Evolutionary conservation across 1,284 basidiomycete species (phyloP).

Genomic region (Moesziomyces antarcticus): DNA sequence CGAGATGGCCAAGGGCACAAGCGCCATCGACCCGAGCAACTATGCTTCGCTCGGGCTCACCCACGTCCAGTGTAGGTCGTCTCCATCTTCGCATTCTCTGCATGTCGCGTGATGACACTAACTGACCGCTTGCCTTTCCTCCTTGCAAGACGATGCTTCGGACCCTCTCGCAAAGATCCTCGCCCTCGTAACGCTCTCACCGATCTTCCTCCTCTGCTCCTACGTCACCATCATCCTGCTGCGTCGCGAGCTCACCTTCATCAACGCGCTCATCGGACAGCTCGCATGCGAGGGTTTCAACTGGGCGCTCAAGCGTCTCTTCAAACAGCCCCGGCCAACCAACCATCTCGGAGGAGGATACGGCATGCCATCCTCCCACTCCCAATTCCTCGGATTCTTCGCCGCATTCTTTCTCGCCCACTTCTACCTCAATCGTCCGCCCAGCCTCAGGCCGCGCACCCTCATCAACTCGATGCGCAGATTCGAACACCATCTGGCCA

Average conservation of each 20-base stretch:
- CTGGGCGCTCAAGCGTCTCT: constrained; percentile 75
- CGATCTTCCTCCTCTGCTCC: constrained; percentile 69
- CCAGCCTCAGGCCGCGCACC: constrained; percentile 70
- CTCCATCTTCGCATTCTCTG: not conserved
- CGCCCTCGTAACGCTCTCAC: constrained; percentile 61
- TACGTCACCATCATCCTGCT: constrained; percentile 81
- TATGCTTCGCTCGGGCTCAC: constrained; percentile 60
- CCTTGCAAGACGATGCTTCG: constrained; percentile 35
- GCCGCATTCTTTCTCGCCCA: constrained; percentile 80
- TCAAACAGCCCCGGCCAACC: constrained; percentile 79
- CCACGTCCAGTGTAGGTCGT: constrained; percentile 58
- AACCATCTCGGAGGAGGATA: constrained; percentile 79
- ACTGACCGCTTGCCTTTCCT: not conserved
- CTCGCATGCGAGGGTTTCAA: constrained; percentile 79
- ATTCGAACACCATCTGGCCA: constrained; percentile 69
- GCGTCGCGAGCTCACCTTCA: constrained; percentile 80
- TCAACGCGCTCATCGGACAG: constrained; percentile 85
- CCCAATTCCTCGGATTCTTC: constrained; percentile 89
- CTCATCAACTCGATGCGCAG: constrained; percentile 45
- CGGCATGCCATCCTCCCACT: constrained; percentile 87
- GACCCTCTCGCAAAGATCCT: constrained; percentile 53
- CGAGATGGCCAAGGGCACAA: constrained; percentile 35
- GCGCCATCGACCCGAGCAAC: constrained; percentile 51
- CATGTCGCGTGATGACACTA: not conserved
- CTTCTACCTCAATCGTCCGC: constrained; percentile 76